phyloP scores from a whole-genome alignment of 805 yeast genomes.

The Candida saitoana region DNA sequence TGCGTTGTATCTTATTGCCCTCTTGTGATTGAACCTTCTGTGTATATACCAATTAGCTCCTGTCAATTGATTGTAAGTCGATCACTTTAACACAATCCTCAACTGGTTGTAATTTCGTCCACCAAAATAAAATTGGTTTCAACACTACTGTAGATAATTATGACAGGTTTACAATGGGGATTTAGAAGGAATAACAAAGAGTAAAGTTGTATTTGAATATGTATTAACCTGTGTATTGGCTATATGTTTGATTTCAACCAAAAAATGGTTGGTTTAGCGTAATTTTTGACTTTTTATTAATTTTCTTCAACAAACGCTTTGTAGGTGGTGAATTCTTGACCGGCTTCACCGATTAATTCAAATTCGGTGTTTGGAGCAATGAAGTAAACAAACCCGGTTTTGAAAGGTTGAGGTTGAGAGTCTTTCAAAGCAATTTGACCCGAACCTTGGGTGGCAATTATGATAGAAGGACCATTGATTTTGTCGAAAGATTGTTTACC shows the following conservation, averaged over 20 bases:
- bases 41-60: background rate
- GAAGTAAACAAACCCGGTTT: slow-evolving; percentile 78
- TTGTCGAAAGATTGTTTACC: slow-evolving; percentile 54
- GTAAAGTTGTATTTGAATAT: too few relatives aligned
- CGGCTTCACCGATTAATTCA: slow-evolving; percentile 50
- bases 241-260: too few relatives aligned
- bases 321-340: slow-evolving; percentile 63
- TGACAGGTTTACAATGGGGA: too few relatives aligned
- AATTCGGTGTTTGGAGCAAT: slow-evolving; percentile 73
- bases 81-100: background rate
- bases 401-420: slow-evolving; percentile 32
- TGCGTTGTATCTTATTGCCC: background rate
- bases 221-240: too few relatives aligned
- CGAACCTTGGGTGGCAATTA: slow-evolving; percentile 76
- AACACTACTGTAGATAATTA: background rate
- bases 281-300: too few relatives aligned
- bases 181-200: too few relatives aligned
- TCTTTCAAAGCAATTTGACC: slow-evolving; percentile 54
- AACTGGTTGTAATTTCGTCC: background rate
- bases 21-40: background rate
- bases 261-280: too few relatives aligned
- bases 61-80: slow-evolving; percentile 1
- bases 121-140: background rate
- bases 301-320: slow-evolving; percentile 76
- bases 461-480: slow-evolving; percentile 82